Conservation (phyloP, 805 yeast species). For the Candida saitoana region DNA sequence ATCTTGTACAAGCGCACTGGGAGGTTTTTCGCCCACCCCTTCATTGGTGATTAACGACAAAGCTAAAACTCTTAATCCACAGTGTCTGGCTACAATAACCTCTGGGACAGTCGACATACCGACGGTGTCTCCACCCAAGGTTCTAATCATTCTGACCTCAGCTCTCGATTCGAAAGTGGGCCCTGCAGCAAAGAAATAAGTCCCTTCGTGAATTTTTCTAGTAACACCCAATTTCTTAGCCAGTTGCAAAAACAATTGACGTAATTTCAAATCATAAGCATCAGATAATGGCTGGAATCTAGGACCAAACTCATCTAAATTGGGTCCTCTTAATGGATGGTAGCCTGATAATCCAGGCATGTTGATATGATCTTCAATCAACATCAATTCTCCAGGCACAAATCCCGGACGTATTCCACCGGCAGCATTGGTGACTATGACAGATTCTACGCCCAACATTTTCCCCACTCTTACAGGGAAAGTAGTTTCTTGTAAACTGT, state of each 20-base stretch:
- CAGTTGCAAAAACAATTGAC: constrained; percentile 55
- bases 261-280: constrained; percentile 74
- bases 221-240: constrained; percentile 46
- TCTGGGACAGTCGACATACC: constrained; percentile 99
- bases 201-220: constrained; percentile 80
- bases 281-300: constrained; percentile 86
- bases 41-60: constrained; percentile 82
- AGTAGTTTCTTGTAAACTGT: constrained; percentile 73
- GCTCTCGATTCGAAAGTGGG: constrained; percentile 94
- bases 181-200: constrained; percentile 80
- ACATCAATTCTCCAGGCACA: constrained; percentile 86
- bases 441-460: constrained; percentile 52
- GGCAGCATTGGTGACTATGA: constrained; percentile 93
- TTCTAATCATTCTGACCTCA: constrained; percentile 71
- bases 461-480: constrained; percentile 80
- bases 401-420: constrained; percentile 74
- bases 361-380: constrained; percentile 83
- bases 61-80: constrained; percentile 78
- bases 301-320: constrained; percentile 74
- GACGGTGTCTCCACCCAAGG: constrained; percentile 86
- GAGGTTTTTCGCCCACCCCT: constrained; percentile 67
- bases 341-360: constrained; percentile 86
- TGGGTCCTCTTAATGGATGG: constrained; percentile 86
- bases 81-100: constrained; percentile 86
- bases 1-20: constrained; percentile 55